Percentiles rank a stretch among this genome's conserved stretches.
phyloP scores from a whole-genome alignment of 345 rosid genomes.

The Kandelia obovata region DNA sequence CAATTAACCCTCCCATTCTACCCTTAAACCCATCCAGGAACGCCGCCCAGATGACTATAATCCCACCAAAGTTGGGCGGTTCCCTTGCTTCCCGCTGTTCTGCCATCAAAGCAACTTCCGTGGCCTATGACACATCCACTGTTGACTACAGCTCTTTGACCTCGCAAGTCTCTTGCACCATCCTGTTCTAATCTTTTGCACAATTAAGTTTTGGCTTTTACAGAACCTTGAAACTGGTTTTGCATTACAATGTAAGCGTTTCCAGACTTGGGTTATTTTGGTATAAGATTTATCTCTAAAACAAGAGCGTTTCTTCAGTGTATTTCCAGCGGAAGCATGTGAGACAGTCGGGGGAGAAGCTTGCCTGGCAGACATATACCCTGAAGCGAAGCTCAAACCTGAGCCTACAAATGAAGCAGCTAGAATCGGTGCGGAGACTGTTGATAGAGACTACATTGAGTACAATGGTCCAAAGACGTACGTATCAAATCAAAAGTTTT shows the following conservation, averaged over 20 bases:
- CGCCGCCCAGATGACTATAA: slow-evolving; percentile 7
- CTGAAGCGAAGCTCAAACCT: slow-evolving; percentile 46
- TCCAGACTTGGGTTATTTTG: background rate
- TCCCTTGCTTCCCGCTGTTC: slow-evolving; percentile 1
- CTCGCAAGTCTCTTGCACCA: slow-evolving; percentile 37
- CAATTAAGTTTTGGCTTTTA: background rate
- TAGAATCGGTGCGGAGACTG: slow-evolving; percentile 6
- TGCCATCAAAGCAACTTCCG: slow-evolving; percentile 30
- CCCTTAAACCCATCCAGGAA: slow-evolving; percentile 24
- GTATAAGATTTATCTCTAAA: background rate
- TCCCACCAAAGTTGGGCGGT: slow-evolving; percentile 18
- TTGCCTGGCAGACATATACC: slow-evolving; percentile 57
- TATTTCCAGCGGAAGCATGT: slow-evolving; percentile 83
- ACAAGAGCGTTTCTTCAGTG: slow-evolving; percentile 29
- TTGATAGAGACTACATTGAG: slow-evolving; percentile 33
- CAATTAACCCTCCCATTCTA: slow-evolving; percentile 25
- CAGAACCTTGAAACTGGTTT: too few species aligned
- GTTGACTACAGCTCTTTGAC: slow-evolving; percentile 48
- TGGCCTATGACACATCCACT: slow-evolving; percentile 31
- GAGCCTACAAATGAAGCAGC: slow-evolving; percentile 12
- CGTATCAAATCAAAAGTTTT: slow-evolving; percentile 9
- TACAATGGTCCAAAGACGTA: slow-evolving; percentile 37
- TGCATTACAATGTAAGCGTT: too few species aligned
- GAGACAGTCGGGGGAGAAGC: slow-evolving; percentile 69
- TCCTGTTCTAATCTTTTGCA: background rate